Base-by-base conservation (phyloP, 108 stramenopile genomes). In the Nitzschia inconspicua region DNA sequence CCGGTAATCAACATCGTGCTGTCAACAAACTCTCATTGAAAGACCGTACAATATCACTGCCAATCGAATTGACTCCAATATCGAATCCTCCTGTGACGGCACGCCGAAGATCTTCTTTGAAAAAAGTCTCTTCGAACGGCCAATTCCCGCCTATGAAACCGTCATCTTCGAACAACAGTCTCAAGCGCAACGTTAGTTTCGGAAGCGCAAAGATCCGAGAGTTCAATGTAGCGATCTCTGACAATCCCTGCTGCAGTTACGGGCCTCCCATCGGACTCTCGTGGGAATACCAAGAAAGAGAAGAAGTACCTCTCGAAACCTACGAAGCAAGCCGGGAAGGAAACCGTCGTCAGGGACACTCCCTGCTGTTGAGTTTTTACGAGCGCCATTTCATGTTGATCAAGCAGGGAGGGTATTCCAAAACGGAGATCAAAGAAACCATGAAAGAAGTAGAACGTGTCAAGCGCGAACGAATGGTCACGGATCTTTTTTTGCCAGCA, bases 201-300 rank as follows among this genome's bases (percentile, higher is more conserved):
- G 50, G 66, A n/a, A 60, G 48, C 25, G 29, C 79, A 2, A 53
- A 52, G 28, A 78, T 82, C 23, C 85, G 85, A 9, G 65, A 76
- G 27, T 87, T 78, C 67, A 65, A 64, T 31, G 62, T 77, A 4
- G 71, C 65, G 9, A 32, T 87, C 11, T 79, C 79, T 14, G 85
- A 87, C 51, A 78, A 87, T 69, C 85, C 85, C 7, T 65, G 70
- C 30, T 77, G 77, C 19, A 75, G 76, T 0, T 66, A 30, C 42
- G 85, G 85, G n/a, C 76, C 75, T 0, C 85, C 85, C 4, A 55
- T 83, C 2, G 58, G 70, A 16, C 64, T 87, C 16, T 78, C 66
- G 14, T 87, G 85, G 85, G 57, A 75, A 2, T 79, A 82, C 43
- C 57, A 79, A 27, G 66, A 71, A 11, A 31, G 53, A n/a, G 67